Evolutionary conservation across 495 filamentous ascomycete genomes (phyloP).

Genomic region (Glutinoglossum americanum): DNA sequence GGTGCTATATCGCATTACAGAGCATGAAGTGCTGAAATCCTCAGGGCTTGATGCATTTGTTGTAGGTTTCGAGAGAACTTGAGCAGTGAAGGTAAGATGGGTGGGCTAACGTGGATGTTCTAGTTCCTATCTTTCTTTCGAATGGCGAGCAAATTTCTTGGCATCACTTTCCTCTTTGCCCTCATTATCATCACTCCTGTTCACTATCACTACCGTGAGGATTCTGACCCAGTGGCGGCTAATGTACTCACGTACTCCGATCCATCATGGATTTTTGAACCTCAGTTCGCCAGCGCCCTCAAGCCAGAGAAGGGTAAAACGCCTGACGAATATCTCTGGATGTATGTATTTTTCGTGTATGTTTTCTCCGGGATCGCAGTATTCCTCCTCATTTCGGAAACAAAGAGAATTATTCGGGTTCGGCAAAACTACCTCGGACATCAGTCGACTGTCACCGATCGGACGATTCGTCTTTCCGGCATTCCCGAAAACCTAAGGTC

Average conservation of each 20-base stretch:
- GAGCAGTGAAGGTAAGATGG: neutral
- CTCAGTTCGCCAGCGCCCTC: neutral
- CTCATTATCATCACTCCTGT: constrained; percentile 64
- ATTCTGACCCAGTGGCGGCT: constrained; percentile 20
- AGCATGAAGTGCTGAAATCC: constrained; percentile 72
- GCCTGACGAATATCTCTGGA: constrained; percentile 53
- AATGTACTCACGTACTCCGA: neutral
- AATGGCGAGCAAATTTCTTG: constrained; percentile 70
- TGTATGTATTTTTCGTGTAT: constrained; percentile 79
- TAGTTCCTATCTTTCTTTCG: constrained; percentile 89
- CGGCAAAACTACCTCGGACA: constrained; percentile 83
- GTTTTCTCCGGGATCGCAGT: constrained; percentile 64
- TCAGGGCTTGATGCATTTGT: constrained; percentile 92
- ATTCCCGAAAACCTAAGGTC: constrained; percentile 63
- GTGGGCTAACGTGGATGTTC: neutral
- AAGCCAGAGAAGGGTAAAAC: constrained; percentile 17
- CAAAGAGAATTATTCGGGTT: constrained; percentile 57
- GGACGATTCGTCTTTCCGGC: constrained; percentile 77
- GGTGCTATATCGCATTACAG: constrained; percentile 65
- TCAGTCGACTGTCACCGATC: constrained; percentile 82
- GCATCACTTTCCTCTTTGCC: constrained; percentile 58
- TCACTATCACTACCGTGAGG: constrained; percentile 44
- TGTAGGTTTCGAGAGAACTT: constrained; percentile 25
- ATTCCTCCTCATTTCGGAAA: constrained; percentile 67
- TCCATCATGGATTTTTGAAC: neutral